These are phyloP conservation scores for Penicillium steckii DNA, from an alignment of 495 filamentous ascomycete species.

Conservation along the genomic window DNA sequence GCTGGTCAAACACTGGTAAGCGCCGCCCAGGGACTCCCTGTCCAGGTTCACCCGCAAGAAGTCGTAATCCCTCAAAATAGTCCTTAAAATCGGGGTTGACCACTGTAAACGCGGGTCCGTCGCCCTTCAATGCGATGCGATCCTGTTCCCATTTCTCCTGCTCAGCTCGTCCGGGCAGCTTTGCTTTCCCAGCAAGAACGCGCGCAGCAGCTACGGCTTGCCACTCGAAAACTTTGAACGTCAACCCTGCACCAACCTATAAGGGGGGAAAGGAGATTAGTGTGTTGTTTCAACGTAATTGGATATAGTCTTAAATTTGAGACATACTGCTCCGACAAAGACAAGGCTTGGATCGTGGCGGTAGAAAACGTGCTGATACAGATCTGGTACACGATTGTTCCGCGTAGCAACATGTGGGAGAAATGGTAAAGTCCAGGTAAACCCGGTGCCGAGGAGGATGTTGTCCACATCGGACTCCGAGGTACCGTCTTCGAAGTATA, in stretches of 20 bases:
- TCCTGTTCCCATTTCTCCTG: conserved; percentile 53
- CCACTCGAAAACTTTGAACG: conserved; percentile 60
- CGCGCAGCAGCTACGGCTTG: conserved; percentile 58
- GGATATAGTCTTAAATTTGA: conserved; percentile 25
- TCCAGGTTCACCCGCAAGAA: conserved; percentile 44
- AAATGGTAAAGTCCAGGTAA: conserved; percentile 56
- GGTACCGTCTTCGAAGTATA: conserved; percentile 50
- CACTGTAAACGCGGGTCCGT: conserved; percentile 47
- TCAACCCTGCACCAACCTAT: conserved; percentile 55
- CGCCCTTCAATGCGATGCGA: conserved; percentile 47
- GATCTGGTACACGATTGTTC: conserved; percentile 53
- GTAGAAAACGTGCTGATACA: conserved; percentile 58
- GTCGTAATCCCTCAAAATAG: conserved; percentile 52
- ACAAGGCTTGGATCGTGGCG: conserved; percentile 36
- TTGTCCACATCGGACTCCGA: conserved; percentile 49
- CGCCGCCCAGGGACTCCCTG: conserved; percentile 33
- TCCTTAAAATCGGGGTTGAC: conserved; percentile 54
- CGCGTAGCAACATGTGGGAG: conserved; percentile 45
- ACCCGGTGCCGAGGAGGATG: conserved; percentile 59
- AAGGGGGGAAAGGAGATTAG: conserved; percentile 10
- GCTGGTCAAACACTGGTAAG: conserved; percentile 45
- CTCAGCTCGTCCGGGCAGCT: conserved; percentile 39
- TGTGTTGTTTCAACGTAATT: conserved; percentile 17
- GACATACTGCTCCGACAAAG: conserved; percentile 43
- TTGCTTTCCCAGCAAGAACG: conserved; percentile 50